Evolutionary conservation across 2,329 filamentous ascomycete genomes (phyloP).

Genomic region (Trichoderma koningiopsis): DNA sequence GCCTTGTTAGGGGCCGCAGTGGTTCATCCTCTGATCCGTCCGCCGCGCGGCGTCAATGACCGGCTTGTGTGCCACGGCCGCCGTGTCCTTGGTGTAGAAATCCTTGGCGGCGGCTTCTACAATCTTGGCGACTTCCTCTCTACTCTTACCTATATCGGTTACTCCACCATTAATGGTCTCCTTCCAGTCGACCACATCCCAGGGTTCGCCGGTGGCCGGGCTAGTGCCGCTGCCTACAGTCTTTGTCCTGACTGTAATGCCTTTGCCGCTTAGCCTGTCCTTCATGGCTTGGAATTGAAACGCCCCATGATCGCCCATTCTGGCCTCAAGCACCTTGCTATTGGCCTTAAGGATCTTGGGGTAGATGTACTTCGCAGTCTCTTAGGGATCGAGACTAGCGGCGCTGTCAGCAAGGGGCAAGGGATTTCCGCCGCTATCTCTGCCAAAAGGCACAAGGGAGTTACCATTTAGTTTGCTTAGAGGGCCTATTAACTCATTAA

Average conservation of each 20-base stretch:
- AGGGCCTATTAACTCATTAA: not conserved
- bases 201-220: not conserved
- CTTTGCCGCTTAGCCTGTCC: not conserved
- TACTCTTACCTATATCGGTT: not conserved
- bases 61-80: not conserved
- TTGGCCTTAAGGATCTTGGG: not conserved
- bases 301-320: constrained; percentile 4
- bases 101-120: not conserved
- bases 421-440: not conserved
- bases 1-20: not conserved
- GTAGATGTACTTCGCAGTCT: constrained; percentile 2
- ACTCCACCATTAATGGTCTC: not conserved
- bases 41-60: not conserved
- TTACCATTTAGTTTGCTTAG: not conserved
- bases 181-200: not conserved
- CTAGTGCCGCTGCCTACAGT: not conserved
- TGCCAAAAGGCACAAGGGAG: not conserved
- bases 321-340: not conserved
- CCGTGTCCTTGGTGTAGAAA: not conserved
- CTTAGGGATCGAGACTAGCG: not conserved
- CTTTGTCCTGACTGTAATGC: not conserved
- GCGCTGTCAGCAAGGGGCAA: not conserved
- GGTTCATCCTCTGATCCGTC: not conserved
- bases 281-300: not conserved
- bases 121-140: not conserved